Conservation (phyloP, 805 yeast species). For the Jamesozyma spencerorum region DNA sequence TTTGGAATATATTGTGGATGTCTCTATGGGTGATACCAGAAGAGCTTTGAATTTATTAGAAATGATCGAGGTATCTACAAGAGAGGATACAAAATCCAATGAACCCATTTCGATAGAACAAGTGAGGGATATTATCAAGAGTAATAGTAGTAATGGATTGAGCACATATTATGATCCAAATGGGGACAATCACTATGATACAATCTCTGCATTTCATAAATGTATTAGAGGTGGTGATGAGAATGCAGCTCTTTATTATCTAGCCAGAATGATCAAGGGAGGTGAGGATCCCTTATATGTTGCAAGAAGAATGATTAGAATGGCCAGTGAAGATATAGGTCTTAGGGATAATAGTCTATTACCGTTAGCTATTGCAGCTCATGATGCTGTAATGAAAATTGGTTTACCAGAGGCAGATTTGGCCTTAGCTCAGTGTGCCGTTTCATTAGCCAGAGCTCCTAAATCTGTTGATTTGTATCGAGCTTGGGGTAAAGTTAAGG, state of each 20-base stretch:
- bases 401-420: conserved; percentile 94
- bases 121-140: conserved; percentile 36
- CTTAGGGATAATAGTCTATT: conserved; percentile 70
- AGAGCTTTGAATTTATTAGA: conserved; percentile 75
- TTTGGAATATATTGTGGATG: conserved; percentile 55
- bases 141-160: conserved; percentile 37
- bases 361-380: conserved; percentile 79
- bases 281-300: conserved; percentile 92
- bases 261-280: conserved; percentile 80
- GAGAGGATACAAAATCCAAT: conserved; percentile 31
- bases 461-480: conserved; percentile 82
- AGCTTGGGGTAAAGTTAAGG: conserved; percentile 63
- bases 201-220: conserved; percentile 93
- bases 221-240: conserved; percentile 82
- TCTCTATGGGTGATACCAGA: conserved; percentile 85
- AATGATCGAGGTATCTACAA: conserved; percentile 57
- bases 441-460: conserved; percentile 75
- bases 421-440: conserved; percentile 84
- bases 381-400: conserved; percentile 77
- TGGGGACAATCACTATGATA: conserved; percentile 91
- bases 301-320: conserved; percentile 84
- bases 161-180: conserved; percentile 56
- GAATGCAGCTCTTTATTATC: conserved; percentile 81
- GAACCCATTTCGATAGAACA: conserved; percentile 16
- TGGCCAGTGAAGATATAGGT: conserved; percentile 94